Evolutionary conservation across 2,329 filamentous ascomycete genomes (phyloP), one percentile per base, ranked within the genome.

Genomic region (Monilinia vaccinii-corymbosi): DNA sequence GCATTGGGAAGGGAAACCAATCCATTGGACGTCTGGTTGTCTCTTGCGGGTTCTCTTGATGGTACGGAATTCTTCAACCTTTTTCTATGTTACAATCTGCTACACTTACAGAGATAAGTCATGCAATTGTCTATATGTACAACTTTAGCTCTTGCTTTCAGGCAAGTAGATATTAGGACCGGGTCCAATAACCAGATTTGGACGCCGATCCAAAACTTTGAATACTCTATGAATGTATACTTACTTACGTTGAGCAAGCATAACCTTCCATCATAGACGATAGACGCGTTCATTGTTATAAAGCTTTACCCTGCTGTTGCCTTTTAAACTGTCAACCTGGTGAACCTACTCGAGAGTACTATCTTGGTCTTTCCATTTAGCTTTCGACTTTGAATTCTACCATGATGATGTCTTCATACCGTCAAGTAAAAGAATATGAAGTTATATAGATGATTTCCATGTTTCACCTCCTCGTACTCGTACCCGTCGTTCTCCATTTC

Each of bases 1-100:
- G 40, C 48, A 56, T 47, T 38, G 53, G 66, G 51, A 53, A 62
- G 60, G 65, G 63, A 61, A 58, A 59, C 60, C 62, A 62, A 59
- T 67, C 62, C 58, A 48, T 69, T 68, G 67, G 64, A 66, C 70
- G 68, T 66, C 62, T 64, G 67, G 67, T 61, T 65, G 63, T 66
- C 53, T 65, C 48, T 47, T 45, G 51, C 18, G 21, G 28, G 47
- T 53, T 49, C 28, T 28, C 36, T 58, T 16, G 32, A 44, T 31
- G 31, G 36, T 21, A 18, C 34, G 42, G 52, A 10, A 36, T 25
- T 18, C 42, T 46, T 23, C 40, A 56, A 51, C n/a, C 34, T 53
- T 58, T 51, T 65, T 61, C 65, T 64, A 62, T 68, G 64, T 61
- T 62, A 64, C 65, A 47, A 56, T 25, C 42, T 56, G 52, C 55